Evolutionary conservation across 2,329 filamentous ascomycete genomes (phyloP).

Genomic region (Decorospora gaudefroyi): DNA sequence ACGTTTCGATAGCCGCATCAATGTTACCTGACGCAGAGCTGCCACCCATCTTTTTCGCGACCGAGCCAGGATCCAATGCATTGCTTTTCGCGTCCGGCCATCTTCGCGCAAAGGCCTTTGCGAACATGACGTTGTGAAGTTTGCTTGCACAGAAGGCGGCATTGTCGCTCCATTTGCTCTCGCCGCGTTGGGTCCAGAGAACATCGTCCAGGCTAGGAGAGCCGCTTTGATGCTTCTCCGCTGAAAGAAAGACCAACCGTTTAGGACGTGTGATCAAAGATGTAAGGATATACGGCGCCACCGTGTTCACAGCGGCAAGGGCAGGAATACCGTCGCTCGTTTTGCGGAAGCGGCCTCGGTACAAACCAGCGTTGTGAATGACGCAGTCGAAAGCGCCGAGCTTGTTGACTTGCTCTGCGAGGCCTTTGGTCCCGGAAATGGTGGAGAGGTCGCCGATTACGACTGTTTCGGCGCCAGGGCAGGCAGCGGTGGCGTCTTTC

Average conservation of each 20-base stretch:
- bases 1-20: conserved; percentile 55
- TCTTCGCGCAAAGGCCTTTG: conserved; percentile 58
- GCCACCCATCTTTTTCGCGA: conserved; percentile 61
- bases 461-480: conserved; percentile 57
- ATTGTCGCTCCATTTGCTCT: conserved; percentile 41
- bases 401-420: conserved; percentile 58
- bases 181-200: conserved; percentile 46
- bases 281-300: conserved; percentile 63
- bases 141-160: conserved; percentile 61
- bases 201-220: conserved; percentile 51
- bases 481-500: conserved; percentile 53
- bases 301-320: conserved; percentile 60
- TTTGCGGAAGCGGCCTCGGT: conserved; percentile 50
- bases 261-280: conserved; percentile 56
- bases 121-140: conserved; percentile 60
- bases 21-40: conserved; percentile 53
- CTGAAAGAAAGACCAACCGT: conserved; percentile 59
- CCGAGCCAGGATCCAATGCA: conserved; percentile 59
- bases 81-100: conserved; percentile 55
- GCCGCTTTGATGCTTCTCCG: conserved; percentile 57
- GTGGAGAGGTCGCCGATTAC: conserved; percentile 60
- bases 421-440: conserved; percentile 55
- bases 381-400: conserved; percentile 59
- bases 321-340: conserved; percentile 55
- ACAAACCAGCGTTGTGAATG: conserved; percentile 63